Evolutionary conservation across 495 filamentous ascomycete genomes (phyloP), one percentile per base, ranked within the genome.

Genomic region (Melanomma pulvis-pyrius): DNA sequence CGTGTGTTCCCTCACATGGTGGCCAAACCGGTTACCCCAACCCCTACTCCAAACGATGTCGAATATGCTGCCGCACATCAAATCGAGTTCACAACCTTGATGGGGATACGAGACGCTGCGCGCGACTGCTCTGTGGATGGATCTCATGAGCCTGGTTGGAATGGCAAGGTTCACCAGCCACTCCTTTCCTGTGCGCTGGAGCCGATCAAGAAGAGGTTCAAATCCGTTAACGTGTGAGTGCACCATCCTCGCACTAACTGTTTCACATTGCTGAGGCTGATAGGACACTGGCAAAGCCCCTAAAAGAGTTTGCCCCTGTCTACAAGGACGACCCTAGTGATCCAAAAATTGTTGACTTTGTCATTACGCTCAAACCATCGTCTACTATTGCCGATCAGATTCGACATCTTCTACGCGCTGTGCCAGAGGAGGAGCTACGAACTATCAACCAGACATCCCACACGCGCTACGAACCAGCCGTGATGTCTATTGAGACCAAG

Each of bases 381-480:
- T 21, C 28, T 34, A 34, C 28, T 26, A 41, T 57, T 34, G 32
- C n/a, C 17, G 32, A 34, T 19, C 28, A 34, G 26, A 19, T 57
- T 25, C 53, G 32, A 28, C 28, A 57, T 57, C 53, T 57, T 34
- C 30, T 34, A 12, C 12, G 30, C 30, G 12, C 30, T 34, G 30
- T 34, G 30, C 30, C 30, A 12, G 34, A 47, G n/a, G 34, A 46
- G 6, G 17, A 48, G 56, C 34, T 47, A 15, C 34, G 34, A 46
- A 47, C 56, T 34, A 59, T 59, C 56, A 59, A 59, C 39, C 56
- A 59, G 56, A 59, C 56, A 19, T 29, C 25, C 56, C 34, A 59
- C n/a, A 29, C 34, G 25, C 39, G 34, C 34, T 46, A 59, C 25
- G 21, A 59, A 22, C 56, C 56, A 12, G 56, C 56, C 36, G 34